Evolutionary conservation across 73 alveolate genomes (phyloP).

Genomic region (Symbiodinium natans): DNA sequence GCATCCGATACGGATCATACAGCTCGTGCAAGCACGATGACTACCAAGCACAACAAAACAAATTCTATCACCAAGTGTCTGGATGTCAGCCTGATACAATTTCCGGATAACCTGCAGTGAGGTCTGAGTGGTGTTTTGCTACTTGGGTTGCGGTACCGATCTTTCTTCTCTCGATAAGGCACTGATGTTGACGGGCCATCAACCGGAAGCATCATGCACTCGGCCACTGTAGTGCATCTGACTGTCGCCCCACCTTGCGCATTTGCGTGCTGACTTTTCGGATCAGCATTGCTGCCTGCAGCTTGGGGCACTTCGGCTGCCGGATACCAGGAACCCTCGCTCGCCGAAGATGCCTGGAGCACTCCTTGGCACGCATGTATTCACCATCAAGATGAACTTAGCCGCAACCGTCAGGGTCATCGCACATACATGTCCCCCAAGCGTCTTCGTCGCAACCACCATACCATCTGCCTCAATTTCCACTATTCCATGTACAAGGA

Average conservation of each 20-base stretch:
- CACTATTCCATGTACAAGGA: conserved; percentile 78
- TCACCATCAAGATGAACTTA: too few relatives aligned
- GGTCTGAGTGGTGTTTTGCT: not conserved
- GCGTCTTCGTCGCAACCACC: conserved; percentile 81
- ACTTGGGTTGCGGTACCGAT: not conserved
- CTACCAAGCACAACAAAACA: too few relatives aligned
- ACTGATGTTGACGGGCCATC: conserved; percentile 86
- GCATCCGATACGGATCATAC: too few relatives aligned
- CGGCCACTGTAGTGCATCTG: conserved; percentile 89
- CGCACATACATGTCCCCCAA: not conserved
- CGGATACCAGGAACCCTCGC: conserved; percentile 82
- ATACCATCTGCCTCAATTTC: conserved; percentile 85
- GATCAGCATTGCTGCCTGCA: not conserved
- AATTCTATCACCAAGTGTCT: conserved; percentile 24
- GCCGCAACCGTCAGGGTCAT: too few relatives aligned
- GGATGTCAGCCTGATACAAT: conserved; percentile 55
- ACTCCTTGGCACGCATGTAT: not conserved
- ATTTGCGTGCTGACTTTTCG: not conserved
- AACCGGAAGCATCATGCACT: conserved; percentile 93
- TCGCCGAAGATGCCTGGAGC: conserved; percentile 93
- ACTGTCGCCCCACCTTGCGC: conserved; percentile 80
- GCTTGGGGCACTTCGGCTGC: conserved; percentile 6
- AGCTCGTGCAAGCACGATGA: too few relatives aligned
- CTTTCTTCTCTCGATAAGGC: not conserved
- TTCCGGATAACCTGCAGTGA: conserved; percentile 41